Percentiles rank a stretch among this genome's conserved stretches.
Evolutionary conservation across 2,329 filamentous ascomycete species (phyloP).

Genomic region (Aspergillus pseudoterreus): DNA sequence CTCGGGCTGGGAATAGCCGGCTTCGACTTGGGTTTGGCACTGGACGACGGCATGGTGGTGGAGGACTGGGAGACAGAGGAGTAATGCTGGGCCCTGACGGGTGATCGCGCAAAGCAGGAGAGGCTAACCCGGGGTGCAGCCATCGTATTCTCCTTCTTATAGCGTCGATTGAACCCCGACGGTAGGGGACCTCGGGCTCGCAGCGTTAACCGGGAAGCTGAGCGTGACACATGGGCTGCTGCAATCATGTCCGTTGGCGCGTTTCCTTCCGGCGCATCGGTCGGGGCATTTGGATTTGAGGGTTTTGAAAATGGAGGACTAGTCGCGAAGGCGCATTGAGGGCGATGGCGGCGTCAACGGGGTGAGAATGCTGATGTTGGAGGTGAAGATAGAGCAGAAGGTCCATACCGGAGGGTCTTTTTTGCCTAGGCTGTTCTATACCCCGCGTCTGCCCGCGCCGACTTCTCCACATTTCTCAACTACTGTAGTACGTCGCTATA

Average conservation of each 20-base stretch:
- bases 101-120: no score
- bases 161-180: not conserved
- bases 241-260: not conserved
- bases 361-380: not conserved
- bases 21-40: constrained; percentile 30
- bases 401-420: not conserved
- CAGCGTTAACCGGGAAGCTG: not conserved
- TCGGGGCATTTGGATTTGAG: not conserved
- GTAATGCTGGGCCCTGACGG: not conserved
- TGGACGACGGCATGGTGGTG: not conserved
- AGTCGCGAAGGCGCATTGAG: not conserved
- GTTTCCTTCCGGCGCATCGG: not conserved
- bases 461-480: no score
- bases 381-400: not conserved
- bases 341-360: not conserved
- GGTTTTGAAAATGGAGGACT: not conserved
- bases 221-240: not conserved
- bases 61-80: not conserved
- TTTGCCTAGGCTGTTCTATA: not conserved
- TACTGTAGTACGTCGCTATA: no score
- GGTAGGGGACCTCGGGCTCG: not conserved
- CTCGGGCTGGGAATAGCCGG: constrained; percentile 58
- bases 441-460: not conserved
- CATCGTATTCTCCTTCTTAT: no score
- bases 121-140: no score